Percentiles rank a stretch among this genome's conserved stretches.
phyloP scores from a whole-genome alignment of 163 green algal species.

The Prototheca wickerhamii region DNA sequence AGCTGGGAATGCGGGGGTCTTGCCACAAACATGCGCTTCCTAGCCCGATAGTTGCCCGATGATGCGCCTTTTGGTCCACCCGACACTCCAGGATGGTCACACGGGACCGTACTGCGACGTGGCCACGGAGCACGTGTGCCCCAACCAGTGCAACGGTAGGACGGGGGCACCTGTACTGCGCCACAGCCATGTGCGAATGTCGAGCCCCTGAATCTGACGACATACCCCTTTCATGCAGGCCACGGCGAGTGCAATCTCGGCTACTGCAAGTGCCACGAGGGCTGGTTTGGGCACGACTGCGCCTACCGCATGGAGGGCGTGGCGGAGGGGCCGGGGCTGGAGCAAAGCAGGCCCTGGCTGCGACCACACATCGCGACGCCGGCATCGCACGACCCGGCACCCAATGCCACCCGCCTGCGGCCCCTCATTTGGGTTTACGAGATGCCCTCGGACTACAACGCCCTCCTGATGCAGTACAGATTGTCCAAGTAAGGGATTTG shows the following conservation, averaged over 20 bases:
- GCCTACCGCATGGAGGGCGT: conserved; percentile 12
- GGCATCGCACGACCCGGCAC: conserved; percentile 5
- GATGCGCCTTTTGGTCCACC: too few relatives aligned
- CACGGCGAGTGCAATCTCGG: conserved; percentile 47
- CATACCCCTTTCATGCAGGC: conserved; percentile 13
- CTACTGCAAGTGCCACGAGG: conserved; percentile 57
- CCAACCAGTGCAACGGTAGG: conserved; percentile 48
- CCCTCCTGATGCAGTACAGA: conserved; percentile 39
- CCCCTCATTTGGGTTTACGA: conserved; percentile 66
- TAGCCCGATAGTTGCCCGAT: too few relatives aligned
- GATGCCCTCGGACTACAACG: conserved; percentile 43
- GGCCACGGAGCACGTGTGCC: conserved; percentile 40
- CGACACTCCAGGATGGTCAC: conserved; percentile 52
- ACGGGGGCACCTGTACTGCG: too few relatives aligned
- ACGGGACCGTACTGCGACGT: conserved; percentile 35
- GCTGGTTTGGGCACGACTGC: conserved; percentile 43
- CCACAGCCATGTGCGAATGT: background rate
- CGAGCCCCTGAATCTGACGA: background rate
- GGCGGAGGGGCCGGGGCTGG: background rate
- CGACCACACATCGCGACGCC: conserved; percentile 6
- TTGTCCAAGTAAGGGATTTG: too few relatives aligned
- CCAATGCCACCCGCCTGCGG: conserved; percentile 13
- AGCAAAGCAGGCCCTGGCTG: conserved; percentile 8
- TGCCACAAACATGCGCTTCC: too few relatives aligned
- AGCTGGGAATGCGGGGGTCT: too few relatives aligned